Evolutionary conservation across 768 basidiomycete species (phyloP), one percentile per base, ranked within the genome.

Genomic region (Jaapia argillacea): DNA sequence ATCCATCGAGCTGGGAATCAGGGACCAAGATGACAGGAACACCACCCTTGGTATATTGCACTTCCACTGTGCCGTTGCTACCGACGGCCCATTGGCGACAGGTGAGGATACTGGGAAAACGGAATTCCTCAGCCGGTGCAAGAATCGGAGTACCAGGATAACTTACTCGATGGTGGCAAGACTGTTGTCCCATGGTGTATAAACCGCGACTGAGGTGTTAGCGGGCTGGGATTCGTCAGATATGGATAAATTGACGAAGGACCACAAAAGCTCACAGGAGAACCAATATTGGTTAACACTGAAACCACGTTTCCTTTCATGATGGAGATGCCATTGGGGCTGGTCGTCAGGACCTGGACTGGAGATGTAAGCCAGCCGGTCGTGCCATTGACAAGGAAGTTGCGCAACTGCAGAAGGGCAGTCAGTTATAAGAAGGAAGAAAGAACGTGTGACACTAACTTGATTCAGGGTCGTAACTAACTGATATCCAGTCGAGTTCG

Each of bases 41-140:
- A 26, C 83, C 85, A 22, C 85, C 84, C 42, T 63, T 64, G 5
- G 69, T 70, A 54, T 88, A 88, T 47, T 79, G 63, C 20, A 77
- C 71, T 21, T 74, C 67, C 40, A 89, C 52, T 26, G 68, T 75
- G 31, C 81, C 80, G 37, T 70, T 65, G 33, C 82, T 76, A 23
- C 82, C 85, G 5, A 85, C 76, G 16, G 69, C 74, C 68, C 75
- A 80, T 58, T 84, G 79, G 27, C 61, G 57, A 58, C 85, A 88
- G 2, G 73, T 74, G 18, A 86, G 54, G 42, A 85, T 64, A 49
- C 81, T 83, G 47, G 7, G 28, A 10, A n/a, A n/a, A n/a, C n/a
- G n/a, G 28, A 10, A 16, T 33, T 33, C 10, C 7, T 38, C 37
- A 10, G 37, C 37, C 37, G 7, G 10, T 21, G 16, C 10, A 33